A percentile compares a stretch with the other conserved stretches of the same genome.
These are phyloP conservation scores for Lactarius evosmus DNA, from an alignment of 768 basidiomycete species.

Conservation along the genomic window DNA sequence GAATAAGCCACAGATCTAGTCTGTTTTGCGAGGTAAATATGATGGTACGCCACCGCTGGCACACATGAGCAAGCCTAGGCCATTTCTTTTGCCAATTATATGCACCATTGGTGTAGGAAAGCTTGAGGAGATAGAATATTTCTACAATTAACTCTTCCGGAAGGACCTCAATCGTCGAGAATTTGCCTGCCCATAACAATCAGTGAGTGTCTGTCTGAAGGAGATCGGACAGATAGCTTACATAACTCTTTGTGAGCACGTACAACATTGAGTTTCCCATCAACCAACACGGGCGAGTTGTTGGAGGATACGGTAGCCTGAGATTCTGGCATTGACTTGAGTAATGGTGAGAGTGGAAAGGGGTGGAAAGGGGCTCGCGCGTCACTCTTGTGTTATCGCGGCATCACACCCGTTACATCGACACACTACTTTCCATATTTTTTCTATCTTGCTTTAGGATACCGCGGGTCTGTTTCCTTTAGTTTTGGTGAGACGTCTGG, in stretches of 20 bases:
- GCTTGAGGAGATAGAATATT: slow-evolving; percentile 3
- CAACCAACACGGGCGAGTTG: neutral
- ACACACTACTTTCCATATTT: neutral
- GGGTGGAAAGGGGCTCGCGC: no score
- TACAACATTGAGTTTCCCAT: neutral
- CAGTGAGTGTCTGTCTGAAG: neutral
- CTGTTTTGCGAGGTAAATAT: slow-evolving; percentile 5
- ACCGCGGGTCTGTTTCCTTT: neutral
- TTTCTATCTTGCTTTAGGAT: neutral
- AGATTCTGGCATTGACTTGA: neutral
- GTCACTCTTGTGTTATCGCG: no score
- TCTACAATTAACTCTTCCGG: slow-evolving; percentile 9
- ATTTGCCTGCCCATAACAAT: neutral
- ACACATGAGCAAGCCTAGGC: slow-evolving; percentile 10
- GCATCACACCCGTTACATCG: no score
- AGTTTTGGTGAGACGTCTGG: neutral
- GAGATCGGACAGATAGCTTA: neutral
- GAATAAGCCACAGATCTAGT: slow-evolving; percentile 7
- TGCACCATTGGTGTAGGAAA: neutral
- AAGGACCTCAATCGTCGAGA: slow-evolving; percentile 3
- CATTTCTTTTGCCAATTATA: slow-evolving; percentile 1
- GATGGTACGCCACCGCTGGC: slow-evolving; percentile 3
- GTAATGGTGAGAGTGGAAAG: no score
- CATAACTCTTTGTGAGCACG: neutral
- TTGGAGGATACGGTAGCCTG: neutral